Evolutionary conservation across 805 yeast species (phyloP).

Genomic region (Lipomyces oligophaga): DNA sequence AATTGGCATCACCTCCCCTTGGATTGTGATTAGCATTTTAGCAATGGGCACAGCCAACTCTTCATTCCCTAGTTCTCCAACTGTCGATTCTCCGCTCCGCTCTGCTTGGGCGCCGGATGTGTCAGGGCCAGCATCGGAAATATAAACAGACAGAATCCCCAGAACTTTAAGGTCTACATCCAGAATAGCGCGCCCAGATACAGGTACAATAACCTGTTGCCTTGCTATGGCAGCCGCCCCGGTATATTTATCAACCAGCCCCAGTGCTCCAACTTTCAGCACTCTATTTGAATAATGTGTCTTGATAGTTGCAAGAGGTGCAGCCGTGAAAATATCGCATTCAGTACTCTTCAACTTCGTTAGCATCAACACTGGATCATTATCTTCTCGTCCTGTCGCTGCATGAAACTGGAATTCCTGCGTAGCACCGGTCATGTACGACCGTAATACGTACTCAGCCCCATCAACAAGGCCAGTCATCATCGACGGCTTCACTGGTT

Average conservation of each 20-base stretch:
- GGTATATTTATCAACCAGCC: slow-evolving; percentile 16
- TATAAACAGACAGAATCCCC: slow-evolving; percentile 20
- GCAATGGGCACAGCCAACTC: slow-evolving; percentile 3
- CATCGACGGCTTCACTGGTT: slow-evolving; percentile 18
- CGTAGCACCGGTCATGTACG: slow-evolving; percentile 16
- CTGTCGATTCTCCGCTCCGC: no score
- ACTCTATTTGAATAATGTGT: slow-evolving; percentile 9
- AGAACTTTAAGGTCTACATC: slow-evolving; percentile 24
- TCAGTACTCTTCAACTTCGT: slow-evolving; percentile 14
- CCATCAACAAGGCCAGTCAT: slow-evolving; percentile 19
- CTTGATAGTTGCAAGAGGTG: slow-evolving; percentile 22
- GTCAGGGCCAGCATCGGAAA: slow-evolving; percentile 16
- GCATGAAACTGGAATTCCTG: no score
- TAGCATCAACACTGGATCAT: slow-evolving; percentile 16
- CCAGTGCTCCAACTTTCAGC: slow-evolving; percentile 23
- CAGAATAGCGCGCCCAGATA: slow-evolving; percentile 17
- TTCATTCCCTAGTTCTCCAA: no score
- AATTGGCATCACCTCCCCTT: slow-evolving; percentile 23
- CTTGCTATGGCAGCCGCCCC: slow-evolving; percentile 26
- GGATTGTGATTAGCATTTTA: slow-evolving; percentile 21
- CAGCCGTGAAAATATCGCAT: slow-evolving; percentile 28
- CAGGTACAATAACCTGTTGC: slow-evolving; percentile 21
- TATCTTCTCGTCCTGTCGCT: neutral
- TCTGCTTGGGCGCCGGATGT: no score
- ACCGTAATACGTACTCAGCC: slow-evolving; percentile 18